phyloP scores from a whole-genome alignment of 768 basidiomycete genomes.

The Suillus placidus region DNA sequence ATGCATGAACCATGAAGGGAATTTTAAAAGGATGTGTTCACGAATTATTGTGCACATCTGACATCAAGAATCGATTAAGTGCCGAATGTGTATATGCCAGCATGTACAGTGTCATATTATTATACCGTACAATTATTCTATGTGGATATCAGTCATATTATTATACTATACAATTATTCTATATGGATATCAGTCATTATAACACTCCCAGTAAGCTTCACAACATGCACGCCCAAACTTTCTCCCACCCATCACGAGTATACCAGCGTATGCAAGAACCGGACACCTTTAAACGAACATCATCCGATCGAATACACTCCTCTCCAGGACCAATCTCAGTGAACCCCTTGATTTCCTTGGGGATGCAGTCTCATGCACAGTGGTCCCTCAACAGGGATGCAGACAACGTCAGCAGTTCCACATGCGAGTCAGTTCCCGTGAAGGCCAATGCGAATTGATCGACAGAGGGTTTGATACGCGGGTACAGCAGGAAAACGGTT shows the following conservation, averaged over 20 bases:
- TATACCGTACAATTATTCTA: background rate
- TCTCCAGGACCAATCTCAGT: background rate
- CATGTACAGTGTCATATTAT: background rate
- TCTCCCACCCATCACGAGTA: conserved; percentile 1
- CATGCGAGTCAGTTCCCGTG: background rate
- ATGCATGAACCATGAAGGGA: too few species aligned
- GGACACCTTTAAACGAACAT: background rate
- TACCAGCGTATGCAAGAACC: background rate
- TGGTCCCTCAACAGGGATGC: background rate
- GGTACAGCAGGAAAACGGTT: background rate
- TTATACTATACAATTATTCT: too few species aligned
- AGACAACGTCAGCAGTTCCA: conserved; percentile 3
- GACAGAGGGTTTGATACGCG: background rate
- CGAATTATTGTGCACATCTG: too few species aligned
- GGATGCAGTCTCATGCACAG: background rate
- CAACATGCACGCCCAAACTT: conserved; percentile 4
- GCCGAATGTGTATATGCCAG: background rate
- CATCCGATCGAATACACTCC: background rate
- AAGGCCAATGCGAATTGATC: background rate
- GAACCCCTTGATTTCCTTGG: background rate
- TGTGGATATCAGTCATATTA: background rate
- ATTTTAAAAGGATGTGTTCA: too few species aligned
- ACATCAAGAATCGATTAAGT: background rate
- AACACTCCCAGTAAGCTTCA: background rate
- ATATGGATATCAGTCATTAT: too few species aligned